Percentiles rank a stretch among this genome's conserved stretches.
Conservation (phyloP, 768 basidiomycete genomes). For the Rickenella mellea region DNA sequence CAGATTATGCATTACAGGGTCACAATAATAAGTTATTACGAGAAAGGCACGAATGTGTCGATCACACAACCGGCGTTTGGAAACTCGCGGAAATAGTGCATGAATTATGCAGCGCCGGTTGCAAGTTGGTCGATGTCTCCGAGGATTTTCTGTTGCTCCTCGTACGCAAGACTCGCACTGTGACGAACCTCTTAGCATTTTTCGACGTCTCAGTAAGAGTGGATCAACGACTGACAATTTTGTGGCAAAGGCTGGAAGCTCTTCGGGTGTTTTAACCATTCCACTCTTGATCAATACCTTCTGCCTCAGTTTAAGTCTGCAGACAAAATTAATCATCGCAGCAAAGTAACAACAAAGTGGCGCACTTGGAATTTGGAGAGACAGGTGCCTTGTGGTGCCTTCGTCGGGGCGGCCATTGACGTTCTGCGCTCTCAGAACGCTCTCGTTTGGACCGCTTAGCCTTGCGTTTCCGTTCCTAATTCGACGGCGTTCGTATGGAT, state of each 20-base stretch:
- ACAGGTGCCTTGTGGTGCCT: conserved; percentile 42
- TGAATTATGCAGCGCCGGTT: too few species aligned
- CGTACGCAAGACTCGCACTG: background rate
- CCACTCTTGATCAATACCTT: conserved; percentile 55
- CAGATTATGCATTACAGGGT: too few species aligned
- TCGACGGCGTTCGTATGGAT: too few species aligned
- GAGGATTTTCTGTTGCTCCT: background rate
- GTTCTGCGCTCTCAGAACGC: conserved; percentile 20
- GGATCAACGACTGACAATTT: conserved; percentile 43
- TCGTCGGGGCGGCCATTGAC: conserved; percentile 58
- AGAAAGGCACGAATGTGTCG: too few species aligned
- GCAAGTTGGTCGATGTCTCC: background rate
- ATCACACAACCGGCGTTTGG: too few species aligned
- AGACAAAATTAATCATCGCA: background rate
- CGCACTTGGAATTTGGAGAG: conserved; percentile 44
- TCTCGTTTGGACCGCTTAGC: conserved; percentile 10
- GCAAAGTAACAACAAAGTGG: conserved; percentile 1
- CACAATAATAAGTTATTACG: too few species aligned
- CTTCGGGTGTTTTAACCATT: conserved; percentile 40
- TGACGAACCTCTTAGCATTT: background rate
- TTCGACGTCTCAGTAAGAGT: background rate
- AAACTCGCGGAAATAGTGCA: too few species aligned
- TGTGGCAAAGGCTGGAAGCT: conserved; percentile 50
- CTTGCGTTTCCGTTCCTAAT: conserved; percentile 4
- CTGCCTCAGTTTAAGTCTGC: conserved; percentile 45